Evolutionary conservation across 257 asterid genomes (phyloP), one percentile per base, ranked within the genome.

Genomic region (Fraxinus americana): DNA sequence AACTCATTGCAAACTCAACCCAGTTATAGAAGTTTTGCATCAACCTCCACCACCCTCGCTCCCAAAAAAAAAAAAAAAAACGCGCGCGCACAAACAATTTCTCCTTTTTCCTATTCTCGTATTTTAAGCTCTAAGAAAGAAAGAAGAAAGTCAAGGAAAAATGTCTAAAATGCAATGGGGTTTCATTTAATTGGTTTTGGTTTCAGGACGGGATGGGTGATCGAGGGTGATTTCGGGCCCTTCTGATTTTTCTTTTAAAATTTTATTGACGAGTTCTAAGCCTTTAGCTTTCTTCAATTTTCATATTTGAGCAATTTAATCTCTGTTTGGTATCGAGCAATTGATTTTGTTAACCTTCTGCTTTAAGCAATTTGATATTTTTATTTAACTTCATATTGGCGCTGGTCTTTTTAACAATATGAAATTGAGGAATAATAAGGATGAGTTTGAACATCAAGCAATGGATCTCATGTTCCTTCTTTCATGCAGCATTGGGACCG

Each of bases 401-500:
- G 17, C 69, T 27, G 16, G 36, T 63, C 69, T 25, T 25, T 63
- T 9, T 11, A 57, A 4, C 32, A 17, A 10, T 80, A 57, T 83
- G 72, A 75, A 63, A 75, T 74, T 57, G 70, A 79, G 75, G 78
- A 73, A 71, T 72, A 71, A 57, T 76, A 77, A 82, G 81, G 57
- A 67, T 71, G 70, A 41, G 63, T 65, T 70, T 67, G 73, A 66
- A 70, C 81, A 79, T 76, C 57, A 67, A 41, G 69, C 66, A 76
- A 27, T 78, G 74, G 29, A 78, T 74, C 80, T 85, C 69, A 81
- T 68, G 66, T 63, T 75, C 75, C 75, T 79, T 65, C 8, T 74
- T 77, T 73, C 73, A 71, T 90, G 92, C 87, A 94, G 99, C 99
- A 94, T 75, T 92, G 92, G 92, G 90, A 91, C 82, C 93, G 92